A percentile compares a stretch with the other conserved stretches of the same genome.
Conservation (phyloP, 2,329 filamentous ascomycete species). For the Penicillium griseofulvum region DNA sequence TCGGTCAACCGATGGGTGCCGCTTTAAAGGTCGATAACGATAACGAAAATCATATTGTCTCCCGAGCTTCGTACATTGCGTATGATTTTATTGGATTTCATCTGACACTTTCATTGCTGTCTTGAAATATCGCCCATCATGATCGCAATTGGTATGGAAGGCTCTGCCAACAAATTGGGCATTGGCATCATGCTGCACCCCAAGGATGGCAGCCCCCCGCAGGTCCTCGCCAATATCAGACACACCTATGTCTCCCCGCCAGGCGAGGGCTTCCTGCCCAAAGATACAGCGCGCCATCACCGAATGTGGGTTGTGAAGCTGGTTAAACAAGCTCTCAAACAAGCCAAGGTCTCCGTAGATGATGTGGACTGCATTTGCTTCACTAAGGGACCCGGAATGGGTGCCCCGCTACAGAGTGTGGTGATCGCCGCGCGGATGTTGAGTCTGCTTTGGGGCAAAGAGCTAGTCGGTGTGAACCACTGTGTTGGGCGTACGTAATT, state of each 20-base stretch:
- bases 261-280: slow-evolving; percentile 90
- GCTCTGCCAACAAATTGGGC: slow-evolving; percentile 96
- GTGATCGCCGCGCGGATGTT: slow-evolving; percentile 82
- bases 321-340: slow-evolving; percentile 73
- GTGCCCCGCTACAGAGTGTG: slow-evolving; percentile 81
- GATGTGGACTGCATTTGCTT: slow-evolving; percentile 93
- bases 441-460: slow-evolving; percentile 77
- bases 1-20: slow-evolving; percentile 10
- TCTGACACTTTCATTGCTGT: not conserved
- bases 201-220: slow-evolving; percentile 53
- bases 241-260: slow-evolving; percentile 92
- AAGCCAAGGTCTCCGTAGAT: slow-evolving; percentile 59
- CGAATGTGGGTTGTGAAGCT: slow-evolving; percentile 77
- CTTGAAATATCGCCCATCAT: slow-evolving; percentile 39
- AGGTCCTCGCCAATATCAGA: slow-evolving; percentile 86
- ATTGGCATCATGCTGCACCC: slow-evolving; percentile 84
- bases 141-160: slow-evolving; percentile 76
- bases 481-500: slow-evolving; percentile 72
- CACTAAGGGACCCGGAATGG: slow-evolving; percentile 95
- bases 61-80: not conserved
- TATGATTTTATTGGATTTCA: not conserved
- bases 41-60: slow-evolving; percentile 9
- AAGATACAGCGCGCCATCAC: slow-evolving; percentile 93
- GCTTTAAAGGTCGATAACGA: slow-evolving; percentile 11
- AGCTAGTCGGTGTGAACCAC: slow-evolving; percentile 94